Evolutionary conservation across 257 asterid genomes (phyloP), one percentile per base, ranked within the genome.

Genomic region (Solanum raphanifolium): DNA sequence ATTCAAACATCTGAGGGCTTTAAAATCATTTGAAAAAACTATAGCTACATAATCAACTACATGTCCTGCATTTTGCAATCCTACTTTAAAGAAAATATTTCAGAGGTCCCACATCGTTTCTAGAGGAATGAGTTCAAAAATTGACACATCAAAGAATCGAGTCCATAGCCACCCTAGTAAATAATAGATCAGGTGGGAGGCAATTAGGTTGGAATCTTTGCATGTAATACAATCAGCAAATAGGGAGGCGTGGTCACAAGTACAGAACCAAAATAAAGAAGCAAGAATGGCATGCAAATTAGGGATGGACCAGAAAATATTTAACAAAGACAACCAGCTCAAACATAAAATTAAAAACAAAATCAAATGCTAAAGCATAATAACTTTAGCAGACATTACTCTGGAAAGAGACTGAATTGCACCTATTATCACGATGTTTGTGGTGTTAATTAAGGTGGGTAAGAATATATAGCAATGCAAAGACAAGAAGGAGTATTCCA

Each of bases 401-500:
- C 36, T 5, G 39, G 69, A 81, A 81, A 29, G 43, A 48, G 69
- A 81, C 69, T 48, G 68, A 48, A 48, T 48, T 18, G 69, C 29
- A 81, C 85, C 85, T 81, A 27, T 43, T 81, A 15, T 29, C n/a
- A 29, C 4, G 41, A 46, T 27, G n/a, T 81, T 46, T 48, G 69
- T 16, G 7, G 43, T 6, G 0, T 29, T 48, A 48, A 29, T 31
- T 48, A 81, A 81, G 69, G 85, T 48, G 85, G 29, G 29, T 5
- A 46, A 29, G 20, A 48, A 81, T 48, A 81, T 9, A 81, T 81
- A 27, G 69, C 29, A 29, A 46, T 29, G 69, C 68, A 29, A 48
- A 46, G 29, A 81, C 69, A 48, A 81, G 84, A 23, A 41, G 85
- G 43, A 43, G 60, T 60, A 71, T 91, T 86, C 71, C 87, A 89